Base-by-base conservation (phyloP, 371 early-diverging fungal genomes). In the Mucor indicus region DNA sequence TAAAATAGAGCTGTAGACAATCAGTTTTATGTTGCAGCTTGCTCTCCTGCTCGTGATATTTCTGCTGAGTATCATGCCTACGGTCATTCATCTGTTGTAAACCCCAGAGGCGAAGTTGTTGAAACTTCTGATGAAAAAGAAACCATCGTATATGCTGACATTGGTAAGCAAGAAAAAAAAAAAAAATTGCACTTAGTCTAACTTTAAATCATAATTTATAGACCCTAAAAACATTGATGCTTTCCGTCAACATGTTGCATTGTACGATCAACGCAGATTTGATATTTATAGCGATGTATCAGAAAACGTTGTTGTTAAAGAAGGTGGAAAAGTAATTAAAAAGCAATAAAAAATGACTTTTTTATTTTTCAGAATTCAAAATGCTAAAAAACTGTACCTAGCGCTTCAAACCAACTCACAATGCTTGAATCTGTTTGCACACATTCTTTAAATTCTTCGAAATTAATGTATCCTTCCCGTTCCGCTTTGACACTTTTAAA, bases 61-160 rank as follows among this genome's bases (percentile, higher is more conserved):
- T 48, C 39, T 15, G 90, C 93, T 10, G 44, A 62, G 9, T 98
- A 98, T 67, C 77, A 84, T 36, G 94, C 98, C 4, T 98, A 90
- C 89, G 98, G 97, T 8, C 96, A 98, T 67, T 95, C 95, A 4
- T 84, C 88, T 2, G 69, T 97, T 15, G 93, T 94, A 6, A 16
- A 40, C n/a, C 15, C 7, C 35, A 75, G 79, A 20, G 91, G 90
- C 5, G 49, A 63, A 25, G 81, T 92, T 6, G 15, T 90, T 8
- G 80, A 81, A 3, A 87, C 81, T 1, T 80, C 79, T 15, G 93
- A 84, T 1, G 90, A 91, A 55, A 70, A 76, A 1, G 92, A 95
- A 53, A 82, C 75, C 24, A 93, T 91, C 44, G 81, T 95, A 15
- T 91, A 93, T 62, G 89, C 84, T 19, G 88, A 92, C 24, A 67